phyloP scores from a whole-genome alignment of 2,329 filamentous ascomycete species.

The Colletotrichum scovillei region DNA sequence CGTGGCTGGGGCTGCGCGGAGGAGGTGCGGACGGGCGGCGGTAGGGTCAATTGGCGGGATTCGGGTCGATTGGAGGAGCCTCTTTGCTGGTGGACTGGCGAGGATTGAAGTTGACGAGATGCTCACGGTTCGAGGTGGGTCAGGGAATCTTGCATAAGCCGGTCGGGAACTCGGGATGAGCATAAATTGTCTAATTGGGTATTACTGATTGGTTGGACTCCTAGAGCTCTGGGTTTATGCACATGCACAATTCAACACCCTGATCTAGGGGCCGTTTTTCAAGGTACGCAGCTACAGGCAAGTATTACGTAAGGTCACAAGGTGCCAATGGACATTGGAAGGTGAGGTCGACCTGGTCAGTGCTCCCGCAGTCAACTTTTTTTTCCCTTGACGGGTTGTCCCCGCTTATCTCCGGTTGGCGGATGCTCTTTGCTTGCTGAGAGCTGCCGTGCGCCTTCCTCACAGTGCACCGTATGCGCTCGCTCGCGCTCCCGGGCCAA shows the following conservation, averaged over 20 bases:
- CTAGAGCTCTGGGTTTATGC: neutral
- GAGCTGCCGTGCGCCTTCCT: neutral
- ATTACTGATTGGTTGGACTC: neutral
- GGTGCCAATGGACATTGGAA: no score
- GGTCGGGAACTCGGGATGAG: neutral
- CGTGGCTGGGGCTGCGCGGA: conserved; percentile 26
- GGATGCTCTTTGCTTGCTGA: neutral
- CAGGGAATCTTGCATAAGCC: conserved; percentile 2
- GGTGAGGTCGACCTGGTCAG: neutral
- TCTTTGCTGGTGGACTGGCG: conserved; percentile 21
- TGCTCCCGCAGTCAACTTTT: conserved; percentile 10
- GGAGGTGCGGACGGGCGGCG: conserved; percentile 1
- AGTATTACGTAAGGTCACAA: no score
- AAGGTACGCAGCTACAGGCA: neutral
- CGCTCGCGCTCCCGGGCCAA: neutral
- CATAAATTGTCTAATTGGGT: neutral
- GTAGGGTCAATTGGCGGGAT: neutral
- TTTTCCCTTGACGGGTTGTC: conserved; percentile 11
- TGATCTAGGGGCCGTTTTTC: neutral
- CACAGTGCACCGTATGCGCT: neutral
- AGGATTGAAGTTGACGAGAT: conserved; percentile 34
- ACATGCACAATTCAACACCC: neutral
- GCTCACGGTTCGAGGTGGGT: neutral
- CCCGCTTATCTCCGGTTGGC: conserved; percentile 31
- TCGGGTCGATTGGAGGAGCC: conserved; percentile 39